Percentiles rank a stretch among this genome's conserved stretches.
These are phyloP conservation scores for Linum tenue DNA, from an alignment of 345 rosid species.

Conservation along the genomic window DNA sequence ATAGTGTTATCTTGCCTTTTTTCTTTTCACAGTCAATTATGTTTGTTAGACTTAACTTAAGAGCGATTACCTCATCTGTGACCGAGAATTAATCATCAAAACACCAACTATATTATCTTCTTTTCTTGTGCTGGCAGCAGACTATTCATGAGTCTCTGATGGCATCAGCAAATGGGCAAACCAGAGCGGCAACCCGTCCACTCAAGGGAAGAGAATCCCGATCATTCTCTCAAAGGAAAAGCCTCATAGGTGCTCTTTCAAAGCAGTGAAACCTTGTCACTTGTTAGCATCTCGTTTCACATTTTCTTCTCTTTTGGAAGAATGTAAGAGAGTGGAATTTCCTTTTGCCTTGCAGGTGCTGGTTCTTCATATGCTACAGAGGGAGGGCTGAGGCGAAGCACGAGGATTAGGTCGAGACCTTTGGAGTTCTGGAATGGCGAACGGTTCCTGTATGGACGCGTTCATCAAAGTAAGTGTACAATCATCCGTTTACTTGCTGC, in stretches of 20 bases:
- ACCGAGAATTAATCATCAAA: neutral
- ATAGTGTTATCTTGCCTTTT: neutral
- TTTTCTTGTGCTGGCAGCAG: constrained; percentile 26
- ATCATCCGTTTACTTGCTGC: neutral
- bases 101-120: neutral
- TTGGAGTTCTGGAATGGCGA: constrained; percentile 97
- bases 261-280: constrained; percentile 4
- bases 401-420: constrained; percentile 82
- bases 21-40: neutral
- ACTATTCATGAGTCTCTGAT: constrained; percentile 23
- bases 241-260: constrained; percentile 61
- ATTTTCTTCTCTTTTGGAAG: constrained; percentile 4
- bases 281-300: constrained; percentile 3
- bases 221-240: constrained; percentile 45
- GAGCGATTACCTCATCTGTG: neutral
- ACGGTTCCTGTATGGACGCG: constrained; percentile 74
- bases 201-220: constrained; percentile 25
- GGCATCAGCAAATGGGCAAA: constrained; percentile 22
- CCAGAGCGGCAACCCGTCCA: constrained; percentile 20
- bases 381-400: constrained; percentile 63
- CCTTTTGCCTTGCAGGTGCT: constrained; percentile 26
- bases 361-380: constrained; percentile 46
- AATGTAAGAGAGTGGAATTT: constrained; percentile 3
- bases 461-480: constrained; percentile 62
- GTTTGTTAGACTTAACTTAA: neutral